Base-by-base conservation (phyloP, 805 yeast genomes). In the Kazachstania viticola region DNA sequence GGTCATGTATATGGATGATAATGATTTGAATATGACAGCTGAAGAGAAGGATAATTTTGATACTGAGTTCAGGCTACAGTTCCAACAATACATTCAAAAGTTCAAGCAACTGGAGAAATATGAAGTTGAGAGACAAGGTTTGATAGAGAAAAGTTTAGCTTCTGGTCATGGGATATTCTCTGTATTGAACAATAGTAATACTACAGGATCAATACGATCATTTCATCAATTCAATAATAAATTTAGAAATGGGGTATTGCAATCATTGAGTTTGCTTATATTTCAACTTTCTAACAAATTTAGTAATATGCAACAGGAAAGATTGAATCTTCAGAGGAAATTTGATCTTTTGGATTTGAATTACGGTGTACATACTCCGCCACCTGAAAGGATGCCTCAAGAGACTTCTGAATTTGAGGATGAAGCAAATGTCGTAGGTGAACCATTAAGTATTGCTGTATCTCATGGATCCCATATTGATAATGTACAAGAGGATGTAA, bases 11-110 rank as follows among this genome's bases (percentile, higher is more conserved):
- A 32, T 51, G 28, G 35, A 38, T 29, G 44, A 40, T 29, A 32
- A 31, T 28, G 49, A 32, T 31, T 32, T 34, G 12, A 31, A 30
- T 32, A 58, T 71, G 49, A 44, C 65, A 17, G 61, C 63, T 19
- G 60, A 54, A 8, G 76, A 73, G 25, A 69, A 73, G 42, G 71
- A 72, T 37, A 61, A 64, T 23, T 62, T 75, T 15, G 80, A 74
- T 40, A 67, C 71, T 29, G 73, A 72, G 36, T 60, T 72, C 27
- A 64, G 71, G 35, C 44, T 65, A 16, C 69, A 71, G 45, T 42
- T 74, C 28, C 75, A 71, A 40, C 64, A 64, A 35, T 58, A 71
- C 40, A 64, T 64, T 37, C 70, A 68, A 35, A 66, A 71, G 44
- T 60, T 71, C 29, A 68, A 66, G 36, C 48, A 60, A 32, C 47